Evolutionary conservation across 345 rosid genomes (phyloP).

Genomic region (Fremontodendron californicum): DNA sequence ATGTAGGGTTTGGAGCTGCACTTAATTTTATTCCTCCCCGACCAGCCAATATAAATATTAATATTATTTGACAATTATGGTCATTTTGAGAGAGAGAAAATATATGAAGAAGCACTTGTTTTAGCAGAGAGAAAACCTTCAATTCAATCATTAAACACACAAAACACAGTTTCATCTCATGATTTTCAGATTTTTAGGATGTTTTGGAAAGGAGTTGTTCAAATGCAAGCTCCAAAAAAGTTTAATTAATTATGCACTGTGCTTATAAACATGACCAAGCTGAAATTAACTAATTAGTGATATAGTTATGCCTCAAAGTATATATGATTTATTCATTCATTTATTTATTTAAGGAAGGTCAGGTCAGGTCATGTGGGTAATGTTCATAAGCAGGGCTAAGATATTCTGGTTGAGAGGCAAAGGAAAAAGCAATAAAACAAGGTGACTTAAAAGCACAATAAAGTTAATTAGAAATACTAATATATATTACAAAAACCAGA

Average conservation of each 20-base stretch:
- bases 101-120: neutral
- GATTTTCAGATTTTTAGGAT: neutral
- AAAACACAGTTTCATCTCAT: neutral
- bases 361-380: neutral
- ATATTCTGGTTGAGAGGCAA: neutral
- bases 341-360: neutral
- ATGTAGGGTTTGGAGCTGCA: neutral
- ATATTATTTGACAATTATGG: neutral
- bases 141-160: neutral
- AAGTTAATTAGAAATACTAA: neutral
- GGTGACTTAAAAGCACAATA: too few relatives aligned
- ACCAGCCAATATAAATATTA: neutral
- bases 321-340: constrained; percentile 2
- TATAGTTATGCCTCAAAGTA: neutral
- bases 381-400: neutral
- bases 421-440: too few relatives aligned
- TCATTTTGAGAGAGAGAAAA: neutral
- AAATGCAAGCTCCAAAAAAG: neutral
- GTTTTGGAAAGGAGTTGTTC: neutral
- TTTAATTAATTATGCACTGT: neutral
- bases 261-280: too few relatives aligned
- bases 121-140: neutral
- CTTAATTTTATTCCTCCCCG: neutral
- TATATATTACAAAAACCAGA: neutral
- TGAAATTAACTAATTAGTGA: neutral